phyloP scores from a whole-genome alignment of 768 basidiomycete genomes.

The Omphalotus guepiniiformis region DNA sequence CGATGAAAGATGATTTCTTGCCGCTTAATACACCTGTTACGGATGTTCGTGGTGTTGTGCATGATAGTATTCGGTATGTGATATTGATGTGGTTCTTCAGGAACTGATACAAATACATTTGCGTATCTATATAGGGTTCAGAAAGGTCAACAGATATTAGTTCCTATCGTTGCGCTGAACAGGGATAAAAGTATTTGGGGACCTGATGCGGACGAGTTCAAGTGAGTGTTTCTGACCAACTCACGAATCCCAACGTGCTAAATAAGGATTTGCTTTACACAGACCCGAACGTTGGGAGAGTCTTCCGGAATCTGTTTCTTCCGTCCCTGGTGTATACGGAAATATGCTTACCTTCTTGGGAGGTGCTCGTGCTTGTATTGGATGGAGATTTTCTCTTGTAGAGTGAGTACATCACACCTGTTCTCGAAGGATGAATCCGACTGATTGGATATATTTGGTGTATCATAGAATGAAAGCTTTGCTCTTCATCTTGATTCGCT shows the following conservation, averaged over 20 bases:
- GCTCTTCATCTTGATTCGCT: constrained; percentile 45
- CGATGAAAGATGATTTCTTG: constrained; percentile 48
- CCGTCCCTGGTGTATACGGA: constrained; percentile 57
- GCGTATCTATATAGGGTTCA: constrained; percentile 23
- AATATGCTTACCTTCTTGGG: constrained; percentile 59
- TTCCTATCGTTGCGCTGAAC: constrained; percentile 54
- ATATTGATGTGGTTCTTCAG: constrained; percentile 3
- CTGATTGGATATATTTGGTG: not conserved
- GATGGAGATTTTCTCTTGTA: constrained; percentile 59
- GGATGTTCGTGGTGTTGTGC: constrained; percentile 36
- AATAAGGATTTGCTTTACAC: not conserved
- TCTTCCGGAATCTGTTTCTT: constrained; percentile 36
- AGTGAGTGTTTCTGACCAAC: constrained; percentile 27
- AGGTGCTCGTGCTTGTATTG: constrained; percentile 65
- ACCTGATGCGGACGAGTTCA: constrained; percentile 56
- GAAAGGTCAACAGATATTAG: constrained; percentile 39
- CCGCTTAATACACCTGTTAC: constrained; percentile 44
- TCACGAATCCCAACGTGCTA: not conserved
- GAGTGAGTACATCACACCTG: constrained; percentile 38
- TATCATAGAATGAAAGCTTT: constrained; percentile 34
- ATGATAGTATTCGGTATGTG: constrained; percentile 35
- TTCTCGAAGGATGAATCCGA: not conserved
- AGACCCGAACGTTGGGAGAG: constrained; percentile 65
- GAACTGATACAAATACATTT: not conserved
- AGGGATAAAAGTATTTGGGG: constrained; percentile 55